Evolutionary conservation across 139 green algal genomes (phyloP).

Genomic region (Tetratostichococcus sp.): DNA sequence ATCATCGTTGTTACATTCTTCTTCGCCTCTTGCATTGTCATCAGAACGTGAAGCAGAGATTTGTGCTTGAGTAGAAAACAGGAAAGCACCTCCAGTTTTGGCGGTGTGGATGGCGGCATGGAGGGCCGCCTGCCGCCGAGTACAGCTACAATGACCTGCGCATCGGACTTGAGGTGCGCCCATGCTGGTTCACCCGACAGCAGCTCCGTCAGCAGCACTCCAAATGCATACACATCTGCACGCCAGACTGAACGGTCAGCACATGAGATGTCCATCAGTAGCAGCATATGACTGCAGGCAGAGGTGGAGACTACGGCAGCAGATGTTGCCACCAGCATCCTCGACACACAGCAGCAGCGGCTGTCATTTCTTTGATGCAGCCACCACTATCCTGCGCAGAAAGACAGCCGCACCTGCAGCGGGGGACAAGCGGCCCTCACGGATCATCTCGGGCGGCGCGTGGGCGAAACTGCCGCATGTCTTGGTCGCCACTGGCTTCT

Average conservation of each 20-base stretch:
- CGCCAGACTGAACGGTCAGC: too few species aligned
- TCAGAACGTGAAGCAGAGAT: too few species aligned
- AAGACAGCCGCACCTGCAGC: neutral
- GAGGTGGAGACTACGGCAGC: too few species aligned
- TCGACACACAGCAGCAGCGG: too few species aligned
- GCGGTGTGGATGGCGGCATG: conserved; percentile 16
- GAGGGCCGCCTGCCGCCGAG: neutral
- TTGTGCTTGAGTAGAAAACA: neutral
- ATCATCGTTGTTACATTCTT: too few species aligned
- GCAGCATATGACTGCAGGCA: too few species aligned
- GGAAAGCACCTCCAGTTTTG: conserved; percentile 7
- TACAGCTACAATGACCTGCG: conserved; percentile 23
- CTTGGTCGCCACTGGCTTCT: neutral
- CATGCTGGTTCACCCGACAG: conserved; percentile 36
- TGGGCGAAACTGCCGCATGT: conserved; percentile 2
- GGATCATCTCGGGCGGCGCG: conserved; percentile 20
- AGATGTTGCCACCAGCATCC: too few species aligned
- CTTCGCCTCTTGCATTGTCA: too few species aligned
- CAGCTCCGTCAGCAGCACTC: conserved; percentile 51
- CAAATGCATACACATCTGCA: conserved; percentile 34
- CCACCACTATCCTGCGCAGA: too few species aligned
- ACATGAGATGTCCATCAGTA: too few species aligned
- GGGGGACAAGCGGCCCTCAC: conserved; percentile 2
- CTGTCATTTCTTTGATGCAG: too few species aligned
- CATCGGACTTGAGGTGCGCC: conserved; percentile 25